Percentiles rank a stretch among this genome's conserved stretches.
These are phyloP conservation scores for Wallemia hederae DNA, from an alignment of 1,284 basidiomycete genomes.

Conservation along the genomic window DNA sequence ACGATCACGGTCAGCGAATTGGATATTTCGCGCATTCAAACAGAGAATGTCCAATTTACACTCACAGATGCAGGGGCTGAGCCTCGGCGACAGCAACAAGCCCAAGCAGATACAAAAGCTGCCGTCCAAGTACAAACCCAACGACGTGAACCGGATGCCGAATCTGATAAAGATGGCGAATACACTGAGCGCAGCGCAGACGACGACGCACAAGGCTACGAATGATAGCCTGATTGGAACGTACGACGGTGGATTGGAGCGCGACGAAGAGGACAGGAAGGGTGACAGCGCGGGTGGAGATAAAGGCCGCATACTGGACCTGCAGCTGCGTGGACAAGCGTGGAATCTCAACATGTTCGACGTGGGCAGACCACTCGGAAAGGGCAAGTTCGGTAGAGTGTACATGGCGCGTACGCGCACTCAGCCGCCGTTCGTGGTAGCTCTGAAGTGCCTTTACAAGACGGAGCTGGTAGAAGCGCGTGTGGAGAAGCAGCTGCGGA, in stretches of 20 bases:
- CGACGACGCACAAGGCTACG: neutral
- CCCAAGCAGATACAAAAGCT: neutral
- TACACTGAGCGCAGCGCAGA: neutral
- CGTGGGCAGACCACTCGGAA: conserved; percentile 81
- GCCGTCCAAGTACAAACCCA: neutral
- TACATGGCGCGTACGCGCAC: conserved; percentile 89
- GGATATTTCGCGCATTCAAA: too few species aligned
- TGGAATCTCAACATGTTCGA: conserved; percentile 70
- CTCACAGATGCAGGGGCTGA: neutral
- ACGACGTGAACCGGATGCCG: neutral
- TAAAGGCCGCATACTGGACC: conserved; percentile 1
- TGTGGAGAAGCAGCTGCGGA: conserved; percentile 41
- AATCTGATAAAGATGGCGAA: neutral
- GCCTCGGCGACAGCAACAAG: neutral
- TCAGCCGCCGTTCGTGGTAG: conserved; percentile 70
- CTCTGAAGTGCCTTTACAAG: conserved; percentile 92
- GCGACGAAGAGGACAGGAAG: conserved; percentile 14
- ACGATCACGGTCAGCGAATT: too few species aligned
- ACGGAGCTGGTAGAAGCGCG: conserved; percentile 64
- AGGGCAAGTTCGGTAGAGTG: conserved; percentile 94
- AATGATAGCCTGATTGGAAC: conserved; percentile 9
- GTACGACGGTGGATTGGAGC: conserved; percentile 16
- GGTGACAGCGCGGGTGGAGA: conserved; percentile 7
- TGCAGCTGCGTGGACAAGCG: conserved; percentile 3
- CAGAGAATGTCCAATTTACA: neutral